phyloP scores from a whole-genome alignment of 2,329 filamentous ascomycete genomes.

The Hirsutella minnesotensis region DNA sequence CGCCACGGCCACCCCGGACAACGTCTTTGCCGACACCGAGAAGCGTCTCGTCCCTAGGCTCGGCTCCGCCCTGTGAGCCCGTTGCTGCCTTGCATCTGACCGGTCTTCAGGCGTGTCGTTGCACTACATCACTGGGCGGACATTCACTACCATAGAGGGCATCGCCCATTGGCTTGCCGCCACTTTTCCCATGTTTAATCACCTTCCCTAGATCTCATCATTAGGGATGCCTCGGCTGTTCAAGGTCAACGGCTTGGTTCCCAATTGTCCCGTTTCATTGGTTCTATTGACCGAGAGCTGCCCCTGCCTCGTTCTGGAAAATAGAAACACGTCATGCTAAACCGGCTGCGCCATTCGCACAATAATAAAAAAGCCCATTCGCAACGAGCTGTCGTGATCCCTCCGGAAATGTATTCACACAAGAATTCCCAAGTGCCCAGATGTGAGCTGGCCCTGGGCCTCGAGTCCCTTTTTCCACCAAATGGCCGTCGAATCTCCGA shows the following conservation, averaged over 20 bases:
- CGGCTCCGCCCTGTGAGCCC: conserved; percentile 20
- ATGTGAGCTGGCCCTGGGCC: neutral
- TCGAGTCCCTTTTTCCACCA: neutral
- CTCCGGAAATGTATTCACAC: neutral
- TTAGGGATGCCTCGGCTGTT: too few relatives aligned
- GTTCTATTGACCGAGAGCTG: conserved; percentile 4
- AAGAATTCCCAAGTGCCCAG: neutral
- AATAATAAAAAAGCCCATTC: neutral
- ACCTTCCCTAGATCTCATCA: too few relatives aligned
- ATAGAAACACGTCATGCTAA: conserved; percentile 20
- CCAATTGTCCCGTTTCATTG: too few relatives aligned
- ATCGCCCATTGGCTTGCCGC: too few relatives aligned
- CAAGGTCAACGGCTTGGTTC: too few relatives aligned
- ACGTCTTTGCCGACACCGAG: conserved; percentile 42
- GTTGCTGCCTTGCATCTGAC: neutral
- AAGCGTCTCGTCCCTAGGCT: conserved; percentile 36
- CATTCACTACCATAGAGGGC: too few relatives aligned
- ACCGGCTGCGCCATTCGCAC: conserved; percentile 25
- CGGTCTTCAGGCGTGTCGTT: too few relatives aligned
- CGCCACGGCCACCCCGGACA: conserved; percentile 56
- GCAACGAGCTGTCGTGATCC: neutral
- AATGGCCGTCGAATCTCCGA: neutral
- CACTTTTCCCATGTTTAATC: too few relatives aligned
- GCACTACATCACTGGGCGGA: too few relatives aligned
- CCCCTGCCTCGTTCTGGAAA: conserved; percentile 5